Percentiles rank a stretch among this genome's conserved stretches.
phyloP scores from a whole-genome alignment of 108 stramenopile genomes.

The Chaetoceros muelleri region DNA sequence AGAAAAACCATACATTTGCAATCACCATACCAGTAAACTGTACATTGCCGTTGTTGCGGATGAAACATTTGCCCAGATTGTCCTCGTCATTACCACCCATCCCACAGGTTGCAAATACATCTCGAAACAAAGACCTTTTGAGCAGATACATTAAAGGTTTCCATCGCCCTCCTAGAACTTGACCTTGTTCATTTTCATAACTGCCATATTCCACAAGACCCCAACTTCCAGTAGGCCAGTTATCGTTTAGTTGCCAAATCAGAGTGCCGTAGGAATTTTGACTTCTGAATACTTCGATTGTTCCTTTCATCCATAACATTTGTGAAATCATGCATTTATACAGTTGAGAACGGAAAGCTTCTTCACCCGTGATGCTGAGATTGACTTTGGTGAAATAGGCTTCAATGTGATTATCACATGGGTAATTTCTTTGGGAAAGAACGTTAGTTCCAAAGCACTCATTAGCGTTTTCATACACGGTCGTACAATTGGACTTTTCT shows the following conservation, averaged over 20 bases:
- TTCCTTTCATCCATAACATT: constrained; percentile 37
- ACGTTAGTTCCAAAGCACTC: constrained; percentile 33
- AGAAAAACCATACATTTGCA: background rate
- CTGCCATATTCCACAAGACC: constrained; percentile 37
- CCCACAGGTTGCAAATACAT: constrained; percentile 34
- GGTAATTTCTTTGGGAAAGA: constrained; percentile 51
- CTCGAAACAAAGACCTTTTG: constrained; percentile 18
- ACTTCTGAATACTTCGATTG: constrained; percentile 23
- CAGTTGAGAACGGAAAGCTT: constrained; percentile 27
- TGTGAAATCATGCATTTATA: constrained; percentile 43
- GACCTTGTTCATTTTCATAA: constrained; percentile 5
- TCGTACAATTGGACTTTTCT: constrained; percentile 17
- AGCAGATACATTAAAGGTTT: constrained; percentile 37
- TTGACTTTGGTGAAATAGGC: constrained; percentile 27
- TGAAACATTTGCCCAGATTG: background rate
- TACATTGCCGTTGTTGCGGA: background rate
- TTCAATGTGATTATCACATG: constrained; percentile 33
- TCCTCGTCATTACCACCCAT: background rate
- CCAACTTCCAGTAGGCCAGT: constrained; percentile 60
- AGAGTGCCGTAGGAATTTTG: constrained; percentile 30
- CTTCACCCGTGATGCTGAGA: constrained; percentile 14
- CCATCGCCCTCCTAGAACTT: constrained; percentile 41
- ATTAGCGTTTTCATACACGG: constrained; percentile 19
- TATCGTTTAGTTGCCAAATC: constrained; percentile 56
- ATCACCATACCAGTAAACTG: background rate